A percentile compares a stretch with the other conserved stretches of the same genome.
These are phyloP conservation scores for Calonectria multiphialidica DNA, from an alignment of 2,329 filamentous ascomycete genomes.

Conservation along the genomic window DNA sequence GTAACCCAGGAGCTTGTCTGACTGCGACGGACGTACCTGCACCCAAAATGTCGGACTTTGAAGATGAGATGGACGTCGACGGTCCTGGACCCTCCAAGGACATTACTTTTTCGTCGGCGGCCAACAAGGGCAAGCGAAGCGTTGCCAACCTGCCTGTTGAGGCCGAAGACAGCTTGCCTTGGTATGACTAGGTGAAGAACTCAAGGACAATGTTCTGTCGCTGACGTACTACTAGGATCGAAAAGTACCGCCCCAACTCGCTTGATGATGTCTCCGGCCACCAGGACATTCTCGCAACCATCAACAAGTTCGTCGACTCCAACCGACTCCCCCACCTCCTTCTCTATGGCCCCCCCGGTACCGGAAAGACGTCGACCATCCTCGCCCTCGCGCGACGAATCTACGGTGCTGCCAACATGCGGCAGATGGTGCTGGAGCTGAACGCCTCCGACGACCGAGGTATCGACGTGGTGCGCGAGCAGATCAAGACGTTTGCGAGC, in stretches of 20 bases:
- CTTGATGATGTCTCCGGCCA: conserved; percentile 95
- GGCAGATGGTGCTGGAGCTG: conserved; percentile 98
- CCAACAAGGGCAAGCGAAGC: conserved; percentile 89
- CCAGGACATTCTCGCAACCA: conserved; percentile 95
- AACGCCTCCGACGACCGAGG: conserved; percentile 98
- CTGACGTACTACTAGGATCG: conserved; percentile 72
- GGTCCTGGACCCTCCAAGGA: conserved; percentile 60
- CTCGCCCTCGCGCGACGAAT: conserved; percentile 93
- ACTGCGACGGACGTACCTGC: neutral
- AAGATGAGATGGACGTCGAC: conserved; percentile 73
- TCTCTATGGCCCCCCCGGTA: conserved; percentile 95
- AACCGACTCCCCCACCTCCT: conserved; percentile 96
- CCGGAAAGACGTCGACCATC: conserved; percentile 97
- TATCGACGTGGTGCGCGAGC: conserved; percentile 97
- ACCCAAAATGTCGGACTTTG: conserved; percentile 68
- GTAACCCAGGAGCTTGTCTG: neutral
- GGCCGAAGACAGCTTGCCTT: conserved; percentile 93
- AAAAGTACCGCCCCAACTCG: conserved; percentile 93
- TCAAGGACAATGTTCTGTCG: neutral
- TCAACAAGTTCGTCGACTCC: conserved; percentile 96
- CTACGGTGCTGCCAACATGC: conserved; percentile 91
- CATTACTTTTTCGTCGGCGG: conserved; percentile 79
- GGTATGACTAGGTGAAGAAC: conserved; percentile 63
- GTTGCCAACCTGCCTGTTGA: conserved; percentile 94
- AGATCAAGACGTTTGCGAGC: conserved; percentile 99